Evolutionary conservation across 257 asterid genomes (phyloP).

Genomic region (Ophiorrhiza pumila): DNA sequence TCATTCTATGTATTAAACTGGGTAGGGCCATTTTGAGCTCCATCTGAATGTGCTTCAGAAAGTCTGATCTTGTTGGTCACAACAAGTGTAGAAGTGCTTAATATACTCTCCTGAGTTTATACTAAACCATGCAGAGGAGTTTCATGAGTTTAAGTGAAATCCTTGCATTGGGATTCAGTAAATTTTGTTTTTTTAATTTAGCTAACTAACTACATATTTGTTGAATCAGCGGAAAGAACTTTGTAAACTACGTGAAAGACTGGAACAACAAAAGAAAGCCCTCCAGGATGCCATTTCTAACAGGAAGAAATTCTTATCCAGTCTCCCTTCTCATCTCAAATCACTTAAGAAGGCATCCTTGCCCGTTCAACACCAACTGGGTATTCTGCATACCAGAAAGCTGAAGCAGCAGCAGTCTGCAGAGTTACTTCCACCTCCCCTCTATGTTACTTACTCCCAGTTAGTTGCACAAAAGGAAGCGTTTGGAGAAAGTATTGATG

Average conservation of each 20-base stretch:
- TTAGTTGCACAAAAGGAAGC: conserved; percentile 94
- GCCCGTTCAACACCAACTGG: conserved; percentile 87
- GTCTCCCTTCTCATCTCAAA: conserved; percentile 97
- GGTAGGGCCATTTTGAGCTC: background rate
- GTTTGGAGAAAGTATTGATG: conserved; percentile 78
- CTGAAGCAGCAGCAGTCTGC: conserved; percentile 91
- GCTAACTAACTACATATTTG: conserved; percentile 6
- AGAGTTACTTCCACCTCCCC: conserved; percentile 94
- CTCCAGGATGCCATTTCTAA: conserved; percentile 78
- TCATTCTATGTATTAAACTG: background rate
- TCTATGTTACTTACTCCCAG: conserved; percentile 82
- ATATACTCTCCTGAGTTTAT: background rate
- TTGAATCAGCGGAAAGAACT: conserved; percentile 83
- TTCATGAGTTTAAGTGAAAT: background rate
- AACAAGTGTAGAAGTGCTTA: background rate
- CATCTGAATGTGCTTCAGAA: background rate
- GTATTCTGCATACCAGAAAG: conserved; percentile 74
- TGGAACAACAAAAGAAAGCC: conserved; percentile 79
- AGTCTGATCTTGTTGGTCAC: background rate
- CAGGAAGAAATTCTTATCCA: conserved; percentile 80
- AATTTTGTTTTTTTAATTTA: too few species aligned
- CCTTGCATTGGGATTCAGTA: too few species aligned
- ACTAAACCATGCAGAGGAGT: background rate
- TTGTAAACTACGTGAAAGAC: conserved; percentile 74
- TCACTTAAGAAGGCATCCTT: conserved; percentile 93